Evolutionary conservation across 129 eudicot genomes (phyloP), one percentile per base, ranked within the genome.

Genomic region (Flaveria bidentis): DNA sequence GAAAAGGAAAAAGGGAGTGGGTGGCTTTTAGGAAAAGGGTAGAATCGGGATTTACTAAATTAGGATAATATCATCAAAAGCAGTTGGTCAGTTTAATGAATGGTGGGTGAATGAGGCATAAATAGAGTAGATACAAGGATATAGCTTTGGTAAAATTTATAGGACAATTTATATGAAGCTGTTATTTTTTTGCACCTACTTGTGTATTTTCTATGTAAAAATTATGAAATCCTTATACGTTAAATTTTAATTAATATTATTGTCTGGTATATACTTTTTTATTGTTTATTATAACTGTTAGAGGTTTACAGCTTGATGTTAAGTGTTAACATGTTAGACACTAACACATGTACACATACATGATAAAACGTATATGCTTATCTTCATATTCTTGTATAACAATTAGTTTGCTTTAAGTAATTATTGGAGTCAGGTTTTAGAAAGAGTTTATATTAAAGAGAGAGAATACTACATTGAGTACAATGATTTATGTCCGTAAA

Each of bases 21-120:
- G 9, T 51, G 67, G 9, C 45, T 57, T 77, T 42, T 53, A 77
- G 53, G 51, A 78, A 78, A 69, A 69, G 76, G 74, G 82, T 78
- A 69, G 20, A 69, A 69, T 69, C 69, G 76, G 51, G 42, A 76
- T 18, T 76, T 67, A 76, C 67, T 67, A 41, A 66, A 67, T 15
- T 33, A 11, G 50, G 75, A 53, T 12, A 76, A 22, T 47, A 67
- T 41, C 56, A 76, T 50, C 66, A 20, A 64, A 76, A 64, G 73
- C 65, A 36, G 66, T 74, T 74, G 5, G 79, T 53, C 51, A 52
- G 47, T 68, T 77, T 22, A 67, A 66, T 76, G 73, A 76, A 36
- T 65, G 73, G 80, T 51, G 50, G 80, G 66, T 65, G 62, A 76
- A 44, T 52, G 73, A 66, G 74, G 80, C 80, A 77, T 77, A 46